phyloP scores from a whole-genome alignment of 2,329 filamentous ascomycete genomes.

The Ramularia endophylla region DNA sequence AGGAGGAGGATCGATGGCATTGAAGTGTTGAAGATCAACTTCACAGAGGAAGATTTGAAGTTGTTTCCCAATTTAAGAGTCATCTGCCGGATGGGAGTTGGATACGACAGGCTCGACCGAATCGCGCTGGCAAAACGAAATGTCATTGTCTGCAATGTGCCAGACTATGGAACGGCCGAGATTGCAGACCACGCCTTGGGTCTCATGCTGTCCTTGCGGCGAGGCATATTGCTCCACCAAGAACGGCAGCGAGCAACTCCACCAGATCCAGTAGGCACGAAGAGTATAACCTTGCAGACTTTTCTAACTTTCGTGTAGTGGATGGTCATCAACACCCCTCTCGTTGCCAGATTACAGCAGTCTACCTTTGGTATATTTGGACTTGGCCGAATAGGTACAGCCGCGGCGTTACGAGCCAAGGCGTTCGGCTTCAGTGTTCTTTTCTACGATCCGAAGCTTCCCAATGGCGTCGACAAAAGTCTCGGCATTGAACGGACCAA shows the following conservation, averaged over 20 bases:
- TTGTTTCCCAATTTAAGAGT: constrained; percentile 29
- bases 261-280: constrained; percentile 16
- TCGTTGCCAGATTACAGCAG: constrained; percentile 23
- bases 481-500: constrained; percentile 27
- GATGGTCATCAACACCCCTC: constrained; percentile 23
- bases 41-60: constrained; percentile 23
- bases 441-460: constrained; percentile 30
- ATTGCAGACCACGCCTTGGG: constrained; percentile 29
- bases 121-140: constrained; percentile 19
- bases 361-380: constrained; percentile 27
- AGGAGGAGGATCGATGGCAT: constrained; percentile 25
- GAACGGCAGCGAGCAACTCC: constrained; percentile 26
- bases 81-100: constrained; percentile 30
- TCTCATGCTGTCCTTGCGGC: constrained; percentile 24
- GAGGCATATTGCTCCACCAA: constrained; percentile 28
- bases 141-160: constrained; percentile 27
- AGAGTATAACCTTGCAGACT: too few relatives aligned
- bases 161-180: constrained; percentile 30
- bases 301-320: constrained; percentile 7
- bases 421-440: constrained; percentile 28
- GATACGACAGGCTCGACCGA: constrained; percentile 29
- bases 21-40: constrained; percentile 25
- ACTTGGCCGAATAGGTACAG: constrained; percentile 28
- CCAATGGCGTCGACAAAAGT: constrained; percentile 29
- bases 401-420: constrained; percentile 27